Percentiles rank a stretch among this genome's conserved stretches.
Evolutionary conservation across 1,284 basidiomycete genomes (phyloP).

Genomic region (Fomitopsis betulina): DNA sequence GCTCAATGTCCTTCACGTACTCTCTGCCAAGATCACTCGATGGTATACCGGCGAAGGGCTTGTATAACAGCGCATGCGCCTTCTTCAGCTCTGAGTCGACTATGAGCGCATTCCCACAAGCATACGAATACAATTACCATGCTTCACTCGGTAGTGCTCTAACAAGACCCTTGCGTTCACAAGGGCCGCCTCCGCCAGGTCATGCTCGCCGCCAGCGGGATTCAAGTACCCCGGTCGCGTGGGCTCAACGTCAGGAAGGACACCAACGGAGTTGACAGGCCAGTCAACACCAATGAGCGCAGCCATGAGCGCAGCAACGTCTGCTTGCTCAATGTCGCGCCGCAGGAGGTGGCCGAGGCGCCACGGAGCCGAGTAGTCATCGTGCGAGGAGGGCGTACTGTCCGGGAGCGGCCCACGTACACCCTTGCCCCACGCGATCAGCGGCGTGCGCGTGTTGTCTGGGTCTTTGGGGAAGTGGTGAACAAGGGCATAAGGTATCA

Average conservation of each 20-base stretch:
- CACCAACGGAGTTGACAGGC: conserved; percentile 76
- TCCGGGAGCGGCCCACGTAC: conserved; percentile 63
- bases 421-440: conserved; percentile 84
- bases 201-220: conserved; percentile 30
- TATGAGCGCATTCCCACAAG: background rate
- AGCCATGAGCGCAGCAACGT: conserved; percentile 79
- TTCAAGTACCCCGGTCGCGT: conserved; percentile 50
- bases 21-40: conserved; percentile 19
- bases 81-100: conserved; percentile 52
- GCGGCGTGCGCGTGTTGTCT: conserved; percentile 83
- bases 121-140: conserved; percentile 38
- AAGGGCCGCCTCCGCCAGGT: conserved; percentile 53
- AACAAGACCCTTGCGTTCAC: conserved; percentile 73
- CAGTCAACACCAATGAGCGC: conserved; percentile 65
- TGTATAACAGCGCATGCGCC: conserved; percentile 54
- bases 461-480: conserved; percentile 49
- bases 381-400: conserved; percentile 52
- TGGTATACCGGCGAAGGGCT: conserved; percentile 49
- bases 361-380: conserved; percentile 68
- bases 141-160: conserved; percentile 80
- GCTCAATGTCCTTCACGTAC: conserved; percentile 34
- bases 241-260: conserved; percentile 64
- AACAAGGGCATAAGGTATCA: background rate
- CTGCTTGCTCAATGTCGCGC: conserved; percentile 81
- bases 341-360: conserved; percentile 50